These are phyloP conservation scores for Trichoderma sp. DNA, from an alignment of 2,329 filamentous ascomycete species.

Conservation along the genomic window DNA sequence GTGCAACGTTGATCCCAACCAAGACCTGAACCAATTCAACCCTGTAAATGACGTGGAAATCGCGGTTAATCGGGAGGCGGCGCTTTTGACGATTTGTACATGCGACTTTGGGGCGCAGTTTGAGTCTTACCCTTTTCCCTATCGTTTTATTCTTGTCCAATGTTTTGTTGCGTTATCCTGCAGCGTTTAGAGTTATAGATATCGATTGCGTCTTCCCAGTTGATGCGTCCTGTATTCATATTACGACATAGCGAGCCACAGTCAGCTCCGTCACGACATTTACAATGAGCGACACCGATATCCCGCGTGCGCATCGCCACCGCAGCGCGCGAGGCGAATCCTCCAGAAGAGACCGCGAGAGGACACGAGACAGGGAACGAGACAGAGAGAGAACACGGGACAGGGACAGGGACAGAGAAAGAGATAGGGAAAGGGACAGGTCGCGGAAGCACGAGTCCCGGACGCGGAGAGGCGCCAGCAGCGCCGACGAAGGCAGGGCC, in stretches of 20 bases:
- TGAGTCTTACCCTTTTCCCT: not conserved
- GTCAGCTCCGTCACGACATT: slow-evolving; percentile 25
- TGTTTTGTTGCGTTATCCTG: not conserved
- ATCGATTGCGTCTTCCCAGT: slow-evolving; percentile 14
- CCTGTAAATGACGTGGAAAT: slow-evolving; percentile 26
- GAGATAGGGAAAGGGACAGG: slow-evolving; percentile 31
- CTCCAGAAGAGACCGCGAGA: slow-evolving; percentile 32
- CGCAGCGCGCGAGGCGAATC: slow-evolving; percentile 38
- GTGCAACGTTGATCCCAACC: slow-evolving; percentile 14
- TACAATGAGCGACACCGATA: slow-evolving; percentile 43
- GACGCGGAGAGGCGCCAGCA: slow-evolving; percentile 39
- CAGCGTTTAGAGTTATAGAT: not conserved
- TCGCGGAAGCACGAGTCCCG: slow-evolving; percentile 44
- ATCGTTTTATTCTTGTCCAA: not conserved
- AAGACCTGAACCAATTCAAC: not conserved
- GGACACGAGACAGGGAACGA: slow-evolving; percentile 27
- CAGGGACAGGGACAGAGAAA: too few species aligned
- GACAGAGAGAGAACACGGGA: too few species aligned
- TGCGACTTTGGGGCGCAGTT: not conserved
- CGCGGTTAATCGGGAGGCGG: slow-evolving; percentile 18
- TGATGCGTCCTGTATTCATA: slow-evolving; percentile 29
- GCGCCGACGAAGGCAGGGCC: slow-evolving; percentile 40
- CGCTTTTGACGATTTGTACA: slow-evolving; percentile 15
- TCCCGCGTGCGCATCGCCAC: slow-evolving; percentile 39
- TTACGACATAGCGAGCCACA: slow-evolving; percentile 27